Evolutionary conservation across 192 early-diverging fungal species (phyloP).

Genomic region (Ambispora gerdemannii): DNA sequence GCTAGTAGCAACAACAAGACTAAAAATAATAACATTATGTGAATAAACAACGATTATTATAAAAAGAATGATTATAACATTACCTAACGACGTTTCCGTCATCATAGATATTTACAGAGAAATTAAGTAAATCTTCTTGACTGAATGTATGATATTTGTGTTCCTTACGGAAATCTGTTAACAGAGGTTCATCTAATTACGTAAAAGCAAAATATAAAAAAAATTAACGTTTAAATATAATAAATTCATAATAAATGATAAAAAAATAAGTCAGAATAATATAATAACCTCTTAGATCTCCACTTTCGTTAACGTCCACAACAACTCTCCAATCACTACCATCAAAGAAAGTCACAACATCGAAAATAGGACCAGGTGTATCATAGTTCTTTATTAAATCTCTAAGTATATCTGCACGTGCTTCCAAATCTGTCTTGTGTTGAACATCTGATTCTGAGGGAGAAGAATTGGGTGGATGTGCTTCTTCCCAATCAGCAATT

Average conservation of each 20-base stretch:
- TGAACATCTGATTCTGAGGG: conserved; percentile 41
- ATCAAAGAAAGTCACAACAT: conserved; percentile 86
- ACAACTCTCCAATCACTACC: conserved; percentile 85
- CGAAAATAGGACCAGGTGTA: conserved; percentile 76
- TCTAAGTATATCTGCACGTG: conserved; percentile 64
- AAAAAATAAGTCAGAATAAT: conserved; percentile 18
- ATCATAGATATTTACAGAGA: conserved; percentile 93
- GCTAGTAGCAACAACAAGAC: conserved; percentile 82
- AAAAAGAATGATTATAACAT: not conserved
- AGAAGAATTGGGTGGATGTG: conserved; percentile 32
- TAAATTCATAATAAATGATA: too few relatives aligned
- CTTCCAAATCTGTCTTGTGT: conserved; percentile 57
- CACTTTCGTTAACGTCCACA: conserved; percentile 70
- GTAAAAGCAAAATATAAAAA: too few relatives aligned
- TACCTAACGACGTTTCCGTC: conserved; percentile 65
- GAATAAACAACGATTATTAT: conserved; percentile 7
- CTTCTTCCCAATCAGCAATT: conserved; percentile 47
- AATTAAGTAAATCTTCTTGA: conserved; percentile 77
- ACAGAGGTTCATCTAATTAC: conserved; percentile 42
- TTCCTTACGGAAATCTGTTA: conserved; percentile 76
- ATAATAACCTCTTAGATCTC: conserved; percentile 63
- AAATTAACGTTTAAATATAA: not conserved
- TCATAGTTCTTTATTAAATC: conserved; percentile 57
- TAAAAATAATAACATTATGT: conserved; percentile 16
- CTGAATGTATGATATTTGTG: conserved; percentile 70